A percentile compares a stretch with the other conserved stretches of the same genome.
phyloP scores from a whole-genome alignment of 768 basidiomycete species.

The Suillus placidus region DNA sequence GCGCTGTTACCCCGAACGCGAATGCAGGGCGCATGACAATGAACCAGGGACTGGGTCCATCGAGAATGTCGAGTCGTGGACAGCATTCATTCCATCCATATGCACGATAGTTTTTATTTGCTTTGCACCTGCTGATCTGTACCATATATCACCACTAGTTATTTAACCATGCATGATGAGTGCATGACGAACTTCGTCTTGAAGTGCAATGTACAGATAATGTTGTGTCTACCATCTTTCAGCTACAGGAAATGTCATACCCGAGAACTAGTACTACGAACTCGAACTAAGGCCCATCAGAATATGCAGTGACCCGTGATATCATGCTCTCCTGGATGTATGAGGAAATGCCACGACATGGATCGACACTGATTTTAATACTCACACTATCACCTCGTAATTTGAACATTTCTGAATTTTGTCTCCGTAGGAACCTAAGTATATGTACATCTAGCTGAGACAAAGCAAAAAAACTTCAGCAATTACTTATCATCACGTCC shows the following conservation, averaged over 20 bases:
- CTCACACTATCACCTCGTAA: constrained; percentile 20
- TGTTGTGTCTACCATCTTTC: background rate
- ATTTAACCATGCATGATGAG: constrained; percentile 10
- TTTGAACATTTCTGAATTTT: background rate
- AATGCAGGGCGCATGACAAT: constrained; percentile 44
- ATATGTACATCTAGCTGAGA: background rate
- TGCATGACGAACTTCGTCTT: background rate
- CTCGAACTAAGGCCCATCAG: background rate
- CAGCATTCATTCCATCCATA: constrained; percentile 71
- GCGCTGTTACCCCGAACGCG: constrained; percentile 26
- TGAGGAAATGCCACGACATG: background rate
- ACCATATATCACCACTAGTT: constrained; percentile 33
- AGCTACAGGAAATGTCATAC: background rate
- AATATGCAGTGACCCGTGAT: background rate
- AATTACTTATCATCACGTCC: constrained; percentile 18
- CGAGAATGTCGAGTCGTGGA: constrained; percentile 51
- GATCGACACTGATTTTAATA: background rate
- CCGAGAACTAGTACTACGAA: too few relatives aligned
- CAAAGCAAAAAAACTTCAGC: background rate
- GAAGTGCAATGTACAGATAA: background rate
- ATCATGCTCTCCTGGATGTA: background rate
- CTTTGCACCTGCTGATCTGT: constrained; percentile 24
- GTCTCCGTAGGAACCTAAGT: background rate
- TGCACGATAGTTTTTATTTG: constrained; percentile 43
- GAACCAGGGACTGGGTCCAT: constrained; percentile 49